phyloP scores from a whole-genome alignment of 345 rosid species.

The Salix brachista region DNA sequence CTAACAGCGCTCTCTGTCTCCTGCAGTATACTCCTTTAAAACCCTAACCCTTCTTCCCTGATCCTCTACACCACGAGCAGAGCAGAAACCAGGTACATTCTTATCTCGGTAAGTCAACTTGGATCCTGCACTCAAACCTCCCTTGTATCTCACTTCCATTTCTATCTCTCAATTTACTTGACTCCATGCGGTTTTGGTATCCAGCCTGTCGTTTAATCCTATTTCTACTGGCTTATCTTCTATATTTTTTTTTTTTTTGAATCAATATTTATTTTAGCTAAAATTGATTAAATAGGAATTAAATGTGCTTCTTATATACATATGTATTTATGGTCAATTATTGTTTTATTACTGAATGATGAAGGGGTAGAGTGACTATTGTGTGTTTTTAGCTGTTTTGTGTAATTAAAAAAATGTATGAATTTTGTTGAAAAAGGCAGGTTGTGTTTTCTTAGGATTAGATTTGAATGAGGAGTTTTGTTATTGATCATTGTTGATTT shows the following conservation, averaged over 20 bases:
- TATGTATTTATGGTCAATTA: background rate
- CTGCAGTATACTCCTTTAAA: background rate
- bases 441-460: background rate
- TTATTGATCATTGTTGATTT: background rate
- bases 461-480: background rate
- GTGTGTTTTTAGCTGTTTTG: background rate
- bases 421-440: background rate
- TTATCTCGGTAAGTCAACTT: background rate
- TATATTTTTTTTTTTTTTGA: too few species aligned
- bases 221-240: background rate
- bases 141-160: background rate
- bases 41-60: background rate
- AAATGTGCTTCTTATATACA: background rate
- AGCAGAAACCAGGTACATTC: background rate
- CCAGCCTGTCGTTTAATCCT: background rate
- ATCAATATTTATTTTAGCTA: background rate
- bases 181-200: too few species aligned
- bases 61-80: background rate
- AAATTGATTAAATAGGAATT: background rate
- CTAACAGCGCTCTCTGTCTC: background rate
- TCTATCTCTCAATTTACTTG: background rate
- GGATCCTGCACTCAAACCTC: background rate
- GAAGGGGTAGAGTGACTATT: background rate
- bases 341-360: background rate
- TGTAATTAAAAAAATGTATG: background rate